Evolutionary conservation across 768 basidiomycete species (phyloP), one percentile per base, ranked within the genome.

Genomic region (Tremella fuciformis): DNA sequence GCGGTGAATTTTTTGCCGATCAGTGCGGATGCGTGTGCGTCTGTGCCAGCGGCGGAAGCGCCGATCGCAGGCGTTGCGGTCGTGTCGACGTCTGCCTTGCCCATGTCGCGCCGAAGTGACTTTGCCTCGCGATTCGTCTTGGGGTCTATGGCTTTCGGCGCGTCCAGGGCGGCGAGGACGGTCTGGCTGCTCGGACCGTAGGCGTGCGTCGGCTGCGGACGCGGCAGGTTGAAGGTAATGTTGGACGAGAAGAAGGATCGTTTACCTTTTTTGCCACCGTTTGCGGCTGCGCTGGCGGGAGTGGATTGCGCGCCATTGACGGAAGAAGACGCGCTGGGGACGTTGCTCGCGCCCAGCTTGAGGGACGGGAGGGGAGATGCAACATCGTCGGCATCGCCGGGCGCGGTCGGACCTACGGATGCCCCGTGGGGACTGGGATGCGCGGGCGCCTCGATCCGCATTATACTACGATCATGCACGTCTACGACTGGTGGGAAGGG

Each of bases 181-280:
- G 26, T 53, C 16, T 53, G 25, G 38, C 25, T 53, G 19, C 25
- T 34, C n/a, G 34, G 42, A 6, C n/a, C 42, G n/a, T 18, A 18
- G n/a, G 42, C 22, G 22, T 46, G 42, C 6, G n/a, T 22, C 22
- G 42, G 42, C 22, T 46, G 42, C 16, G 42, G 42, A 4, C n/a
- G 42, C 4, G 42, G 42, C 22, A 46, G 8, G 29, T 34, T 34
- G 42, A 46, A 18, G n/a, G 42, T 18, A 46, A 46, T 46, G 42
- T 46, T 46, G n/a, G 42, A 46, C n/a, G n/a, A 18, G 42, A 46
- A 46, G 42, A 46, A 46, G 4, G n/a, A 18, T 18, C 42, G 42
- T 46, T 46, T 46, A 34, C 29, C 29, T 46, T 46, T 46, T 22
- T 46, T 46, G n/a, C n/a, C 42, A n/a, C 42, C 42, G 29, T 34